A percentile compares a stretch with the other conserved stretches of the same genome.
These are phyloP conservation scores for Fusarium cyanostomum DNA, from an alignment of 2,329 filamentous ascomycete species.

Conservation along the genomic window DNA sequence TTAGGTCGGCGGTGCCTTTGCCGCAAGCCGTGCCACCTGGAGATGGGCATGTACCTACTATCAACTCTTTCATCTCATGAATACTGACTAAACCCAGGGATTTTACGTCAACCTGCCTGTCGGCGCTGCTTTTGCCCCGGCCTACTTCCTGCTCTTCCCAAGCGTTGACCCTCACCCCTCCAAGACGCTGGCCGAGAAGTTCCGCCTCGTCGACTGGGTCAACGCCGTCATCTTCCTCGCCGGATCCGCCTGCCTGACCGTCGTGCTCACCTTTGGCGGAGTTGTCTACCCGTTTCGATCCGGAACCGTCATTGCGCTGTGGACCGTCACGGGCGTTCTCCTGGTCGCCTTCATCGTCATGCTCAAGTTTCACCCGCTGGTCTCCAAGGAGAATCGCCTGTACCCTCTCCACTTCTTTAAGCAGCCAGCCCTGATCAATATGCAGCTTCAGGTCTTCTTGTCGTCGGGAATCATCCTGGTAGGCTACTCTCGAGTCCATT, in stretches of 20 bases:
- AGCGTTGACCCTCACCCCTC: constrained; percentile 12
- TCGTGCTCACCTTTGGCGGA: constrained; percentile 61
- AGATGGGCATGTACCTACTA: constrained; percentile 42
- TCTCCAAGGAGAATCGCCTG: constrained; percentile 46
- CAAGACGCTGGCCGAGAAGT: constrained; percentile 37
- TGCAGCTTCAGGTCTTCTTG: constrained; percentile 37
- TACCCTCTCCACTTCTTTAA: constrained; percentile 49
- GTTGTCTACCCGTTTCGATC: constrained; percentile 55
- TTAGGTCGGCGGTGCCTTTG: constrained; percentile 54
- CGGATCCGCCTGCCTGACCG: constrained; percentile 53
- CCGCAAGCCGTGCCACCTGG: constrained; percentile 52
- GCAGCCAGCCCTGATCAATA: constrained; percentile 15
- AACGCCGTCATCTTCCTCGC: constrained; percentile 54
- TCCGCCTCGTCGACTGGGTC: constrained; percentile 53
- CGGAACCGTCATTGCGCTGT: constrained; percentile 54
- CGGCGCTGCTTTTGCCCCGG: constrained; percentile 48
- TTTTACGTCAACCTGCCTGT: constrained; percentile 60
- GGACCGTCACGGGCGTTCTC: constrained; percentile 52
- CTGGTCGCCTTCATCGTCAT: constrained; percentile 53
- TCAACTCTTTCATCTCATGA: neutral
- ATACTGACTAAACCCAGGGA: constrained; percentile 38
- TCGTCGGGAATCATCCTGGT: constrained; percentile 43
- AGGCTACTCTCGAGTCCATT: constrained; percentile 8
- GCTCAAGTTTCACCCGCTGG: constrained; percentile 51
- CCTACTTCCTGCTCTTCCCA: constrained; percentile 45